Evolutionary conservation across 116 monocot genomes (phyloP).

Genomic region (Papilionanthe hybrid): DNA sequence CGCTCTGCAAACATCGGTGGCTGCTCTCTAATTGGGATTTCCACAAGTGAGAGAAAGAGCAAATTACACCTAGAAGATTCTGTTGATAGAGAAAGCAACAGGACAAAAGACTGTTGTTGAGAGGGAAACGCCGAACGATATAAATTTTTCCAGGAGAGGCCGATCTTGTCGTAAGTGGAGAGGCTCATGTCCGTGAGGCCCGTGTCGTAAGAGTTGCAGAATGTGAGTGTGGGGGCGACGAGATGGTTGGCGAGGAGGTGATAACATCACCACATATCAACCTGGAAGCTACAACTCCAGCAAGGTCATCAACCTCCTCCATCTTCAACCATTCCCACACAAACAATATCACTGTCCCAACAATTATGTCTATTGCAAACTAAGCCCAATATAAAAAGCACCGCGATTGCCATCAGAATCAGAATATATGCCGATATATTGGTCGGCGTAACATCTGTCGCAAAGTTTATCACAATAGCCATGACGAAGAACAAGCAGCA

Average conservation of each 20-base stretch:
- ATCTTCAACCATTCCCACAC: constrained; percentile 70
- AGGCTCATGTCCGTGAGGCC: too few relatives aligned
- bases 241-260: neutral
- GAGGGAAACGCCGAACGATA: too few relatives aligned
- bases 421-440: constrained; percentile 51
- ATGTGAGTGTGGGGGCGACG: too few relatives aligned
- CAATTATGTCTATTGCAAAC: constrained; percentile 86
- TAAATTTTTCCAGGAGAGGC: too few relatives aligned
- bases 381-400: constrained; percentile 87
- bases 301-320: constrained; percentile 60
- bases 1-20: too few relatives aligned
- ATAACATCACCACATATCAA: constrained; percentile 92
- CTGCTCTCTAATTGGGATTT: too few relatives aligned
- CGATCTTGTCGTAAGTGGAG: too few relatives aligned
- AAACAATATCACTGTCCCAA: constrained; percentile 71
- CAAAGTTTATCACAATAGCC: constrained; percentile 50
- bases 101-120: too few relatives aligned
- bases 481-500: constrained; percentile 54
- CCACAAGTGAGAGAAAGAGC: too few relatives aligned
- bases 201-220: too few relatives aligned
- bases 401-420: constrained; percentile 84
- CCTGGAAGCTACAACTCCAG: constrained; percentile 75
- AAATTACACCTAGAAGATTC: too few relatives aligned
- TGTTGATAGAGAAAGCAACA: too few relatives aligned
- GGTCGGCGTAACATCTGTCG: constrained; percentile 45